phyloP scores from a whole-genome alignment of 2,329 filamentous ascomycete species.

The Paraconiothyrium brasiliense region DNA sequence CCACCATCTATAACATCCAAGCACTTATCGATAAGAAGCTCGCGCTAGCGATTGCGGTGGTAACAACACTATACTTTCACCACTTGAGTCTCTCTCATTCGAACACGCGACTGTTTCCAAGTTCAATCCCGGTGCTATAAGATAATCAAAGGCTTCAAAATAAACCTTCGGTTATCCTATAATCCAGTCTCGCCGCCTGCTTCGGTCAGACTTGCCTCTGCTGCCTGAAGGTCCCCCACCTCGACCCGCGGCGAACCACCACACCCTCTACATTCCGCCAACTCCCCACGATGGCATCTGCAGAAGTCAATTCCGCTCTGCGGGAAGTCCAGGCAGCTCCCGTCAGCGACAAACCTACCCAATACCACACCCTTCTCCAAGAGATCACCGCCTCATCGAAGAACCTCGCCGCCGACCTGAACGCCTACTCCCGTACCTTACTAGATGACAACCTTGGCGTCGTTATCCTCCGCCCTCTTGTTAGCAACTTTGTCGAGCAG shows the following conservation, averaged over 20 bases:
- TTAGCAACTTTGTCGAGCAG: constrained; percentile 70
- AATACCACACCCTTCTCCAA: constrained; percentile 67
- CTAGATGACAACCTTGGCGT: constrained; percentile 76
- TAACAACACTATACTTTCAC: not conserved
- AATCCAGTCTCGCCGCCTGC: not conserved
- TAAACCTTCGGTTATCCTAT: not conserved
- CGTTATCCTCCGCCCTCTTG: constrained; percentile 76
- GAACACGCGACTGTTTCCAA: not conserved
- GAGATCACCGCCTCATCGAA: constrained; percentile 61
- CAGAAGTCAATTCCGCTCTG: constrained; percentile 59
- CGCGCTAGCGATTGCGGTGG: not conserved
- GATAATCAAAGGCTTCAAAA: not conserved
- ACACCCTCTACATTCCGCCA: constrained; percentile 14
- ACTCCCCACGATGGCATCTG: constrained; percentile 57
- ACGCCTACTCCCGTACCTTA: constrained; percentile 72
- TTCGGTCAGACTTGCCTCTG: constrained; percentile 8
- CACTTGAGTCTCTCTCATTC: not conserved
- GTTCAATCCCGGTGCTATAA: not conserved
- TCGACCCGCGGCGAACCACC: constrained; percentile 3
- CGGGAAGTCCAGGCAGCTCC: constrained; percentile 60
- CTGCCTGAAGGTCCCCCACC: constrained; percentile 27
- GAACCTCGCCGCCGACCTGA: constrained; percentile 68
- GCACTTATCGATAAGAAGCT: not conserved
- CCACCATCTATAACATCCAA: not conserved
- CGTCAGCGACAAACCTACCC: constrained; percentile 61